These are phyloP conservation scores for Oidiodendron maius DNA, from an alignment of 495 filamentous ascomycete species.

Conservation along the genomic window DNA sequence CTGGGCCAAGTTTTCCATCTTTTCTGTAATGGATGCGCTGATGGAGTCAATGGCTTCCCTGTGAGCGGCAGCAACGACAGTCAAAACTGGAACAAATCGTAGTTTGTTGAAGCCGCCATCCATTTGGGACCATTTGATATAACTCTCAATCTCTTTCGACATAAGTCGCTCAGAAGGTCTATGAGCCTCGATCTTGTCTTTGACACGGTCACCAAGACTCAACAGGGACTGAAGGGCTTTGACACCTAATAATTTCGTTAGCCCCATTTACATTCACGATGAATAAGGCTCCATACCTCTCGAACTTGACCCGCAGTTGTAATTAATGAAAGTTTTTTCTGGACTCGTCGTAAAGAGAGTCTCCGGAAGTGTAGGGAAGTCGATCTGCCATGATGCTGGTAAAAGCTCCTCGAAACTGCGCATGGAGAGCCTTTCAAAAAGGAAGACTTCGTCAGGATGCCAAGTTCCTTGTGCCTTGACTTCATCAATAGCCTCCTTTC, in stretches of 20 bases:
- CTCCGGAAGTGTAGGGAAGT: conserved; percentile 56
- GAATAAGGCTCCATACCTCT: conserved; percentile 13
- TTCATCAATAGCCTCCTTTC: conserved; percentile 10
- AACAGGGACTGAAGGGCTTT: conserved; percentile 18
- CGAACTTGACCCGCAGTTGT: conserved; percentile 9
- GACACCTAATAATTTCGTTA: conserved; percentile 13
- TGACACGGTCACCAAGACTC: conserved; percentile 13
- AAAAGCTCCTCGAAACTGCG: conserved; percentile 57
- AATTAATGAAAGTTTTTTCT: conserved; percentile 41
- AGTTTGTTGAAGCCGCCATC: conserved; percentile 18
- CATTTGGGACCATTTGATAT: conserved; percentile 22
- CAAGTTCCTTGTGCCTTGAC: conserved; percentile 29
- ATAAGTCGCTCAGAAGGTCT: conserved; percentile 12
- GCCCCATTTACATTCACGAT: neutral
- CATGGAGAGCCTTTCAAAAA: conserved; percentile 50
- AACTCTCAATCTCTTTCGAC: conserved; percentile 10
- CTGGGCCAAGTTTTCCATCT: conserved; percentile 19
- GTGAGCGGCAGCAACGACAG: conserved; percentile 6
- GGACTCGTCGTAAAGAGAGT: conserved; percentile 45
- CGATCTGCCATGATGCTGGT: conserved; percentile 47
- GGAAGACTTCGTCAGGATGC: conserved; percentile 43
- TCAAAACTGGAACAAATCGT: conserved; percentile 18
- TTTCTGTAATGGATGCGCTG: conserved; percentile 6
- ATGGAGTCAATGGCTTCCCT: conserved; percentile 4
- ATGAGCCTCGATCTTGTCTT: conserved; percentile 1